Evolutionary conservation across 2,329 filamentous ascomycete species (phyloP).

Genomic region (Ceratocystis papillata): DNA sequence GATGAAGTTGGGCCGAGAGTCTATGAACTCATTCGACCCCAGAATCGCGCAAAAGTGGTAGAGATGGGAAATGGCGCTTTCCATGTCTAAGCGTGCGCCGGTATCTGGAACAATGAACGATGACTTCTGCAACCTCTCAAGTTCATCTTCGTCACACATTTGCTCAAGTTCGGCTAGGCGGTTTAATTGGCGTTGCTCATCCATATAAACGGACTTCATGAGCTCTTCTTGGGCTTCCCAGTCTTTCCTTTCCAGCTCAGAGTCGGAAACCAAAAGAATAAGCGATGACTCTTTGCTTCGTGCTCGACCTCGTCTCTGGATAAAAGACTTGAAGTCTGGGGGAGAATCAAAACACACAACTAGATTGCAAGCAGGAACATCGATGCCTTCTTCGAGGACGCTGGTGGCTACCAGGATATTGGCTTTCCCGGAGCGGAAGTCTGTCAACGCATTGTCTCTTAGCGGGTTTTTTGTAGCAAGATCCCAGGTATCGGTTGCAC

Average conservation of each 20-base stretch:
- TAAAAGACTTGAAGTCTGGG: constrained; percentile 44
- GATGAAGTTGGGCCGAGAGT: constrained; percentile 58
- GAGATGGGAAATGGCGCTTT: constrained; percentile 65
- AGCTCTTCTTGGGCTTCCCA: constrained; percentile 56
- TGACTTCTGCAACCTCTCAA: constrained; percentile 27
- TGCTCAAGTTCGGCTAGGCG: constrained; percentile 41
- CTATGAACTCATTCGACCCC: constrained; percentile 47
- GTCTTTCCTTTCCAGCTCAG: constrained; percentile 25
- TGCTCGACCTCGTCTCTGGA: constrained; percentile 47
- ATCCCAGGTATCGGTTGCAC: constrained; percentile 35
- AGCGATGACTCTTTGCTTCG: constrained; percentile 42
- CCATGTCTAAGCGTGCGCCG: constrained; percentile 57
- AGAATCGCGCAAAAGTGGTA: constrained; percentile 67
- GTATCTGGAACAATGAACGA: constrained; percentile 35
- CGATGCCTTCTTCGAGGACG: constrained; percentile 58
- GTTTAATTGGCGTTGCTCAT: constrained; percentile 46
- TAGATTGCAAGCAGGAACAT: constrained; percentile 53
- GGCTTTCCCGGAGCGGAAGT: constrained; percentile 44
- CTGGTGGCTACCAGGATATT: constrained; percentile 53
- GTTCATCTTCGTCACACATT: constrained; percentile 21
- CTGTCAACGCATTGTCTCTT: constrained; percentile 33
- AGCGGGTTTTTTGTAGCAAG: constrained; percentile 28
- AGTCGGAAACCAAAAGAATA: constrained; percentile 35
- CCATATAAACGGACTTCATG: constrained; percentile 61
- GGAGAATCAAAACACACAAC: constrained; percentile 48